Base-by-base conservation (phyloP, 2,329 filamentous ascomycete genomes). In the Scedosporium dehoogii region DNA sequence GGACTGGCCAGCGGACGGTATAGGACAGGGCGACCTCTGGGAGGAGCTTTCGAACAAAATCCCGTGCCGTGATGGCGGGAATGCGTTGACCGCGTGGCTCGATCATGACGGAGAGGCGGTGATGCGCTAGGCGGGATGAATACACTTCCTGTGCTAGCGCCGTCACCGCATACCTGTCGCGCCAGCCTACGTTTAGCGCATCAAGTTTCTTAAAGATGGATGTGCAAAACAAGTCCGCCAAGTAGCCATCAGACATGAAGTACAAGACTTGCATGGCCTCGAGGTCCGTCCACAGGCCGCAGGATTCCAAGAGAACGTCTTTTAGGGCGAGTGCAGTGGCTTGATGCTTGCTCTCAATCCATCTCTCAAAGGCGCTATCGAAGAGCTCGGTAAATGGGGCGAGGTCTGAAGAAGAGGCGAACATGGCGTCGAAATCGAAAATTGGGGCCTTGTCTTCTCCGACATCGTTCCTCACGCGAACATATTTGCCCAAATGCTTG, bases 141-240 rank as follows among this genome's bases (percentile, higher is more conserved):
- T 91, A 92, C 0, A 89, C 85, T 62, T 87, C 86, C 63, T 91
- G 89, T 0, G 88, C 86, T 1, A 91, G 75, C 66, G 92, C 90
- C 0, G 89, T 94, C 29, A 97, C 77, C 0, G 89, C 81, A 69
- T 93, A 96, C 21, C 86, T 84, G 71, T 97, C 91, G 65, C 88
- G 87, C 92, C 92, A 97, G 42, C 75, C 76, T 5, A 70, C 73
- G 70, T 76, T 79, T 16, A 81, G 68, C 1, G 75, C 78, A 67
- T 94, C 89, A 55, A 97, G 81, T 58, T 88, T 86, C 62, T 87
- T 83, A 69, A 96, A 96, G 1, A 97, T 73, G 12, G 82, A 82
- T 27, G 81, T 79, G 12, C 88, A 83, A 67, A 96, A 87, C 0
- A 76, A 73, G 57, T 88, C 82, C 1, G 88, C 83, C 0, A 85